Conservation (phyloP, 2,329 filamentous ascomycete genomes). For the Trichoderma sp. region DNA sequence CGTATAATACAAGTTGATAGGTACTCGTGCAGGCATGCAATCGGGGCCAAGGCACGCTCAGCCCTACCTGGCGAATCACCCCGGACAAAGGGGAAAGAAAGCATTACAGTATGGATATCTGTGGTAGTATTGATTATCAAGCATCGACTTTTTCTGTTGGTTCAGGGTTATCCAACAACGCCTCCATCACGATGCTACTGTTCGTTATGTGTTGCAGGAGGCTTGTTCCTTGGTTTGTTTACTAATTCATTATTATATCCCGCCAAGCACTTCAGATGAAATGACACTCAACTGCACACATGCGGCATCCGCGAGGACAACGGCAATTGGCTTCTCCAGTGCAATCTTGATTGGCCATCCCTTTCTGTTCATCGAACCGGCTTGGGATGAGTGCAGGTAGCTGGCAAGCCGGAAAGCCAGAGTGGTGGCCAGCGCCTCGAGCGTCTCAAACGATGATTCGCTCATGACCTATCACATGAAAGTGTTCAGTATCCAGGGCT, state of each 20-base stretch:
- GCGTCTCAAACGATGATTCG: slow-evolving; percentile 60
- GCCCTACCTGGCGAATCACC: slow-evolving; percentile 13
- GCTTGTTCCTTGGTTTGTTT: background rate
- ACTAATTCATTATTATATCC: background rate
- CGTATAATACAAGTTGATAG: background rate
- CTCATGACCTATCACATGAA: slow-evolving; percentile 49
- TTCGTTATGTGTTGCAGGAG: background rate
- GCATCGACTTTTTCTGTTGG: background rate
- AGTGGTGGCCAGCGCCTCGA: slow-evolving; percentile 60
- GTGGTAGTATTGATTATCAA: slow-evolving; percentile 19
- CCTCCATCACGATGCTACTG: slow-evolving; percentile 5
- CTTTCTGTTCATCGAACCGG: slow-evolving; percentile 24
- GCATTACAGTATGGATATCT: background rate
- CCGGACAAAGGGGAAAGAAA: background rate
- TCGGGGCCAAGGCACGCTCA: background rate
- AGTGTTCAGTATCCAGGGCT: slow-evolving; percentile 4
- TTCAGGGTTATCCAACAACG: background rate
- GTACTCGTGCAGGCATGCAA: background rate
- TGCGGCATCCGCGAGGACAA: slow-evolving; percentile 71
- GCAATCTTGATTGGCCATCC: slow-evolving; percentile 59
- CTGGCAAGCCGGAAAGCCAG: slow-evolving; percentile 50
- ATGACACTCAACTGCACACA: slow-evolving; percentile 56
- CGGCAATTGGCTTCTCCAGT: slow-evolving; percentile 72
- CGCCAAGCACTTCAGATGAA: slow-evolving; percentile 31
- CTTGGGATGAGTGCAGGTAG: slow-evolving; percentile 38